A percentile compares a stretch with the other conserved stretches of the same genome.
Conservation (phyloP, 345 rosid species). For the Gynandropsis gynandra region DNA sequence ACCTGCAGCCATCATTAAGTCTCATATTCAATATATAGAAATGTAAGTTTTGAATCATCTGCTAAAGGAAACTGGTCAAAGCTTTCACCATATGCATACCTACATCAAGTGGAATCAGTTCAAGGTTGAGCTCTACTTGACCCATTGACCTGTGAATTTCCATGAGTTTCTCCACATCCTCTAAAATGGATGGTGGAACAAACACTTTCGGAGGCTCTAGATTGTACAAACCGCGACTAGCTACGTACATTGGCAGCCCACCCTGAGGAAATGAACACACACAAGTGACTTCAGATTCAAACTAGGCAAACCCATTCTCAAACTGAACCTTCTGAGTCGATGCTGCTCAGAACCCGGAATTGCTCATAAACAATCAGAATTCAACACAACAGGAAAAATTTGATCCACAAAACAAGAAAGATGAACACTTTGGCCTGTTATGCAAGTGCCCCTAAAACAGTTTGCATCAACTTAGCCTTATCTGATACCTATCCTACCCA, state of each 20-base stretch:
- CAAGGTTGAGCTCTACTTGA: conserved; percentile 73
- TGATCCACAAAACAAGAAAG: not conserved
- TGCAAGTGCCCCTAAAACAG: too few species aligned
- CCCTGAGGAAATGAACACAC: conserved; percentile 39
- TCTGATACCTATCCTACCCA: not conserved
- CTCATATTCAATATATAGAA: conserved; percentile 3
- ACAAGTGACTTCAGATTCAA: not conserved
- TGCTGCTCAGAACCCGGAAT: too few species aligned
- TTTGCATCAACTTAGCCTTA: too few species aligned
- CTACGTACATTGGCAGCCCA: conserved; percentile 86
- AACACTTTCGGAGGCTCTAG: conserved; percentile 84
- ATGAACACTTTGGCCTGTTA: too few species aligned
- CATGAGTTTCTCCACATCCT: conserved; percentile 79
- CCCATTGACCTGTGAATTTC: conserved; percentile 76
- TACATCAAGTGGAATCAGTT: conserved; percentile 66
- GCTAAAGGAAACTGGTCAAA: not conserved
- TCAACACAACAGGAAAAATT: too few species aligned
- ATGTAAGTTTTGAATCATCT: not conserved
- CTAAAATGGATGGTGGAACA: conserved; percentile 73
- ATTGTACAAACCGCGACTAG: conserved; percentile 79
- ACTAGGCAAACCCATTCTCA: not conserved
- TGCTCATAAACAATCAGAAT: too few species aligned
- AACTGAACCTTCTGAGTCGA: too few species aligned
- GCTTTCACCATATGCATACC: conserved; percentile 34
- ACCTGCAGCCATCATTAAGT: conserved; percentile 41